phyloP scores from a whole-genome alignment of 2,329 filamentous ascomycete genomes.

The Epichloe glyceriae region DNA sequence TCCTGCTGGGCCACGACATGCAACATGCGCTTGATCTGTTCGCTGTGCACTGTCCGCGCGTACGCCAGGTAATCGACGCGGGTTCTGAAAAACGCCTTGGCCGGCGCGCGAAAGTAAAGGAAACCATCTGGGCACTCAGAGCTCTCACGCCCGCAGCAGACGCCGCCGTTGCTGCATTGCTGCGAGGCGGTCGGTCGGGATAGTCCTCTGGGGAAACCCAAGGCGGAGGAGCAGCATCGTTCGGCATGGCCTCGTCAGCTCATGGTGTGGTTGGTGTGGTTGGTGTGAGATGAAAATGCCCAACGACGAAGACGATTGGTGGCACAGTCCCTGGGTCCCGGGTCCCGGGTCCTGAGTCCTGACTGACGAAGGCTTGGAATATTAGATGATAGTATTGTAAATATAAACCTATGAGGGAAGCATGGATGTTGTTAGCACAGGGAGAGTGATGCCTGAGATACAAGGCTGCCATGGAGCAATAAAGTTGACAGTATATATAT shows the following conservation, averaged over 20 bases:
- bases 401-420: too few species aligned
- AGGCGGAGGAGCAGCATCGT: conserved; percentile 17
- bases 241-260: conserved; percentile 20
- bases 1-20: conserved; percentile 23
- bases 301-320: too few species aligned
- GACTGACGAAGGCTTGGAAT: too few species aligned
- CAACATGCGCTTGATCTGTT: conserved; percentile 26
- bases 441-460: too few species aligned
- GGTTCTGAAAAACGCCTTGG: conserved; percentile 85
- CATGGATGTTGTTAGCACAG: too few species aligned
- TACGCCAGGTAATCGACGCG: conserved; percentile 69
- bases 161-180: conserved; percentile 54
- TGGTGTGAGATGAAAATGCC: too few species aligned
- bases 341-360: too few species aligned
- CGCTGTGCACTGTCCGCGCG: conserved; percentile 38
- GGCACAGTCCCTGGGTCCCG: too few species aligned
- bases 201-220: conserved; percentile 21
- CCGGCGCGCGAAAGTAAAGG: conserved; percentile 82
- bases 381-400: too few species aligned
- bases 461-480: too few species aligned
- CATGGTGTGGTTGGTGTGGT: conserved; percentile 12
- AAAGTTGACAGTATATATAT: too few species aligned
- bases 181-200: conserved; percentile 35
- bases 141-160: conserved; percentile 77
- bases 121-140: conserved; percentile 67